phyloP scores from a whole-genome alignment of 495 filamentous ascomycete species.

The Xylaria scruposa region DNA sequence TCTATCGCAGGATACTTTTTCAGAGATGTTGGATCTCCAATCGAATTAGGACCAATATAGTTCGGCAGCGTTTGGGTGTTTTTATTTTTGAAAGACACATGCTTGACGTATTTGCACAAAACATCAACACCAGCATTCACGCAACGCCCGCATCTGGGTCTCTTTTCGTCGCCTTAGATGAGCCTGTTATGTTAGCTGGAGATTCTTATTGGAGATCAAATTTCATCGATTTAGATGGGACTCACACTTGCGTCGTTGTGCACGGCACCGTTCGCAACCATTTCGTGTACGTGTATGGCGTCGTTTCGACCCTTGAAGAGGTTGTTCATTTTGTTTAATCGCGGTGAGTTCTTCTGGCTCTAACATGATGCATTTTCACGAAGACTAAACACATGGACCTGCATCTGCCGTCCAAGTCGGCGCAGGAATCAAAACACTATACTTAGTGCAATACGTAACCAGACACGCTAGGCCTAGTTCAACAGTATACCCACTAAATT shows the following conservation, averaged over 20 bases:
- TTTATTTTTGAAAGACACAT: conserved; percentile 51
- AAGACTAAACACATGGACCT: background rate
- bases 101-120: conserved; percentile 47
- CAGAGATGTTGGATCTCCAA: background rate
- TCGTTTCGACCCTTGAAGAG: conserved; percentile 4
- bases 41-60: background rate
- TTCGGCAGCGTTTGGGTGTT: conserved; percentile 45
- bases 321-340: background rate
- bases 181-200: conserved; percentile 9
- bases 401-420: background rate
- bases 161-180: conserved; percentile 49
- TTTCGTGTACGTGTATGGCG: conserved; percentile 40
- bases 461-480: background rate
- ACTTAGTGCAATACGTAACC: background rate
- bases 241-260: conserved; percentile 52
- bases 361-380: background rate
- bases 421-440: background rate
- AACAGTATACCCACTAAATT: background rate
- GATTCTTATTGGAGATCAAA: background rate
- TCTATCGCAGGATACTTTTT: conserved; percentile 22
- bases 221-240: background rate
- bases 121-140: conserved; percentile 48
- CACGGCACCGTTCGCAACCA: conserved; percentile 53
- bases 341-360: background rate
- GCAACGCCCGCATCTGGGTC: conserved; percentile 52